phyloP scores from a whole-genome alignment of 108 stramenopile genomes.

The Cyclostephanos invisitatus region DNA sequence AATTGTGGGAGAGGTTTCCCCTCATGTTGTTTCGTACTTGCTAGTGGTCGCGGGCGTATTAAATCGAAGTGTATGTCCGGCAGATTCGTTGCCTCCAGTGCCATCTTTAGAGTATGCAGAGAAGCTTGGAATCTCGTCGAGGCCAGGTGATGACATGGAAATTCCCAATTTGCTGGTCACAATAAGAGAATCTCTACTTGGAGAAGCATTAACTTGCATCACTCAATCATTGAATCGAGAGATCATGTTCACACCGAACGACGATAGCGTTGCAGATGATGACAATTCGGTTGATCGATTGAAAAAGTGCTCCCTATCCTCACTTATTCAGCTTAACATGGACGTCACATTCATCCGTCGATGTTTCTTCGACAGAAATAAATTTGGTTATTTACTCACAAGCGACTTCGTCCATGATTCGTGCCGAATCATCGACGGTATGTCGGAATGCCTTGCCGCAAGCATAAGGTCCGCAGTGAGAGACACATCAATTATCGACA shows the following conservation, averaged over 20 bases:
- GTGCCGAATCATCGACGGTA: constrained; percentile 24
- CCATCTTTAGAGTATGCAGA: constrained; percentile 70
- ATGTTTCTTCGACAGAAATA: constrained; percentile 59
- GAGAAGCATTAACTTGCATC: constrained; percentile 48
- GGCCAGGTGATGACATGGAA: constrained; percentile 18
- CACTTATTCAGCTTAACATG: constrained; percentile 60
- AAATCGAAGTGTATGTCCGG: constrained; percentile 78
- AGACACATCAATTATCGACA: constrained; percentile 14
- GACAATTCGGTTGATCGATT: constrained; percentile 25
- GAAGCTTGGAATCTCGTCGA: constrained; percentile 55
- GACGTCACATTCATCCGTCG: constrained; percentile 56
- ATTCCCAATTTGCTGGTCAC: constrained; percentile 69
- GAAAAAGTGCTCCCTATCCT: constrained; percentile 54
- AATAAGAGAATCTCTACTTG: constrained; percentile 63
- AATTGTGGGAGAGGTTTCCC: constrained; percentile 70
- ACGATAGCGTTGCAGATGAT: constrained; percentile 7
- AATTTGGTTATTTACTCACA: constrained; percentile 16
- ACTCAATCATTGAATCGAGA: constrained; percentile 32
- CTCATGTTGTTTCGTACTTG: constrained; percentile 67
- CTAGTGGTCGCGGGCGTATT: constrained; percentile 63
- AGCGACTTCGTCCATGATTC: constrained; percentile 20
- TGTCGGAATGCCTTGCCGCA: constrained; percentile 29
- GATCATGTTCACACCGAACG: constrained; percentile 17
- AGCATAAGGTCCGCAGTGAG: constrained; percentile 22
- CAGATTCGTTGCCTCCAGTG: constrained; percentile 82